Percentiles rank a stretch among this genome's conserved stretches.
Conservation (phyloP, 331 rosid genomes). For the Arachis monticola region DNA sequence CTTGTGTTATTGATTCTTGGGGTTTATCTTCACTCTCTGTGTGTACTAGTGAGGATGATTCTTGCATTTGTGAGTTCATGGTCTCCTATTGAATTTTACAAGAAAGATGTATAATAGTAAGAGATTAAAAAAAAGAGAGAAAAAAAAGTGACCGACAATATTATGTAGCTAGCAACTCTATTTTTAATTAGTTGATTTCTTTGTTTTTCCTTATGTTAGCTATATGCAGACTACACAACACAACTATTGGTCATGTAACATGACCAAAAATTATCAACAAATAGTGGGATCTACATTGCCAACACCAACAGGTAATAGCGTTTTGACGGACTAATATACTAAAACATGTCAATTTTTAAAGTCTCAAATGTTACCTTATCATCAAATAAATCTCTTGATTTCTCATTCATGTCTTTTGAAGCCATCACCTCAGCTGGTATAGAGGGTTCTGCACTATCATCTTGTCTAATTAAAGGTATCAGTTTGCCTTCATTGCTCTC, state of each 20-base stretch:
- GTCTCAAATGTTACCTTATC: slow-evolving; percentile 15
- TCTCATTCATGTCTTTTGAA: slow-evolving; percentile 19
- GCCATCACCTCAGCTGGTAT: neutral
- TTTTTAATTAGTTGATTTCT: no score
- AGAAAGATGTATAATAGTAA: neutral
- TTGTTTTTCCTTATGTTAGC: no score
- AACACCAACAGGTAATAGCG: no score
- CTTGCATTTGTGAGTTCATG: slow-evolving; percentile 20
- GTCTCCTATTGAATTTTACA: slow-evolving; percentile 35
- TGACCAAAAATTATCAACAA: no score
- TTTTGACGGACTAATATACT: neutral
- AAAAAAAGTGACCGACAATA: no score
- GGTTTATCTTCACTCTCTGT: slow-evolving; percentile 32
- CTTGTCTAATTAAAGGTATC: neutral
- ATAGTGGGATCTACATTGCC: no score
- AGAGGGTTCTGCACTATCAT: slow-evolving; percentile 15
- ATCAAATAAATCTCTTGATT: slow-evolving; percentile 16
- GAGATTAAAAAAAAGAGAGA: no score
- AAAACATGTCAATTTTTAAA: slow-evolving; percentile 6
- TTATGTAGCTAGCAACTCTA: no score
- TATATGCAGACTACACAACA: no score
- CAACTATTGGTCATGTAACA: no score
- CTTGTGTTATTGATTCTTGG: slow-evolving; percentile 18
- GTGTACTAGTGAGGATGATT: slow-evolving; percentile 29
- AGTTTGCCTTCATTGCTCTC: slow-evolving; percentile 23